Base-by-base conservation (phyloP, 805 yeast genomes). In the Tanozyma kutaoensis region DNA sequence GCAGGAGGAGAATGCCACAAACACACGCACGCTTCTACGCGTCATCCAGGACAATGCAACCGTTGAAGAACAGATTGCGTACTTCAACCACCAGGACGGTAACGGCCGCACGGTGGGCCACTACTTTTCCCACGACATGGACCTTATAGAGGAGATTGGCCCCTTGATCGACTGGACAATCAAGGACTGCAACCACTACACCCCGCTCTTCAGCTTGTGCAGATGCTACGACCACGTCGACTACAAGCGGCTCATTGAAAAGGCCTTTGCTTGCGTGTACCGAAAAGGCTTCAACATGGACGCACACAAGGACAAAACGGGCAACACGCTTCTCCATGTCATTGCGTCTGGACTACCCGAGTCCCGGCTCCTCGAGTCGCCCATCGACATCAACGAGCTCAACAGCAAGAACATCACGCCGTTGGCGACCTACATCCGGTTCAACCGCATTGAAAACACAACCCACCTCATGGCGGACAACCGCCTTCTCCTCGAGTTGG, bases 251-350 rank as follows among this genome's bases (percentile, higher is more conserved):
- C 42, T 81, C 38, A 50, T 81, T 4, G 26, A 37, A 12, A 48
- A 43, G 9, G 69, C 72, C 0, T 61, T 77, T 28, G 35, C 43
- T 1, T 51, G 61, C 11, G 71, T 68, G 1, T 45, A 43, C 27
- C 35, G 42, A 3, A 36, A 43, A 14, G 69, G 74, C 66, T 66
- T 66, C 29, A 15, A 23, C 5, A 64, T 67, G 34, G 55, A 55
- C 24, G 74, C 71, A 16, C 96, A 88, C 43, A 53, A 70, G 6
- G 96, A 88, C 43, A 49, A 46, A 14, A 65, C 69, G 29, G 88
- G 88, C 0, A 84, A 85, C 43, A 72, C 91, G 0, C 43, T 88
- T 3, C 52, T 88, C 18, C 97, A 88, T 49, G 65, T 79, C 3
- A 53, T 82, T 17, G 66, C 68, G 26, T 62, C 64, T 10, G 63